Base-by-base conservation (phyloP, 1,284 basidiomycete genomes). In the Ceratorhiza oryzae-sativae region DNA sequence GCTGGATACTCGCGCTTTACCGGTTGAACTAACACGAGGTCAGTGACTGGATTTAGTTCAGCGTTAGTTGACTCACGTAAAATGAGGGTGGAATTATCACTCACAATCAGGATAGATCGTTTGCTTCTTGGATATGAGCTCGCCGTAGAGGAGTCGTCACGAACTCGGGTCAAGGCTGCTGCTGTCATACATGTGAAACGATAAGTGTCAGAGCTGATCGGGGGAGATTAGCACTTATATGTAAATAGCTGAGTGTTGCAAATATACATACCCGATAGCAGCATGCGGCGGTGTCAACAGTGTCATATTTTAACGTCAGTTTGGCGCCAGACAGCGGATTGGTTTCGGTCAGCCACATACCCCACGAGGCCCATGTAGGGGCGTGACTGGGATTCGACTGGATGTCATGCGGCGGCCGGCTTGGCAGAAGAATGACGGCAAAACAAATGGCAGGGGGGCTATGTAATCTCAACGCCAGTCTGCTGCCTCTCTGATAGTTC, bases 141-240 rank as follows among this genome's bases (percentile, higher is more conserved):
- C n/a, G n/a, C n/a, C n/a, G n/a, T n/a, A n/a, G n/a, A n/a, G n/a
- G n/a, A n/a, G n/a, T 39, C 55, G 39, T 58, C 55, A 58, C 55
- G 55, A 58, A 58, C 55, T 39, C 9, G 55, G 55, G 55, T 41
- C 55, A 58, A n/a, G 20, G 32, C 55, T 58, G 55, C 6, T 10
- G 25, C 32, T 58, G 15, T 23, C 55, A 15, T 36, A 58, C 15
- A 58, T 20, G 34, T 25, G 34, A 30, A 58, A 58, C 20, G 23
- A 12, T 8, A 36, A 20, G n/a, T 36, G 34, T 41, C 55, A 41
- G 55, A 36, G 55, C 55, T 58, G 55, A 23, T 58, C 36, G 34
- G 55, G 39, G n/a, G 1, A 58, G 55, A 58, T 58, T 6, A 58
- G 20, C 1, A n/a, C 18, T n/a, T 56, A 56, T 39, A 56, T 56